Base-by-base conservation (phyloP, 1,284 basidiomycete species). In the Sanghuangporus weigelae region DNA sequence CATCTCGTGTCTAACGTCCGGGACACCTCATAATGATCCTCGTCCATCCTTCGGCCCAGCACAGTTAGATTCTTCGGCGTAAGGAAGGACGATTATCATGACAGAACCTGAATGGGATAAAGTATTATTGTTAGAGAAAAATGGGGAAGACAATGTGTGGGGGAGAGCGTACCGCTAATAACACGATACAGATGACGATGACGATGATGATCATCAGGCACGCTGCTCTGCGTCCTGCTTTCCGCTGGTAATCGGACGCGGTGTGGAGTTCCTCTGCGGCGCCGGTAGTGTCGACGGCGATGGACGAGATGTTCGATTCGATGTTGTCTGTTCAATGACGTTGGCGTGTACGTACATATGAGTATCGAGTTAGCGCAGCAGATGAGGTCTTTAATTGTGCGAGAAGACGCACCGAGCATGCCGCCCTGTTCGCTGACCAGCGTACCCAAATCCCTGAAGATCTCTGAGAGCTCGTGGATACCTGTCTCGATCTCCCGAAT, bases 401-500 rank as follows among this genome's bases (percentile, higher is more conserved):
- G 38, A 56, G 49, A 46, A 42, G 53, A 78, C 90, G 65, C 66
- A 96, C 95, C 95, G 60, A 99, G 82, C 90, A 98, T 93, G 36
- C 87, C 86, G 7, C 96, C 96, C 74, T 99, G 97, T 73, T 98
- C 94, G 68, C 89, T 87, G 1, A 99, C 95, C 50, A 99, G 84
- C 19, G 94, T 95, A 44, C 96, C 96, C 42, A 99, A 78, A 76
- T 99, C 96, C 49, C 94, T 85, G 82, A 99, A 99, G 71, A 99
- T 98, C 75, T 98, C 95, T 57, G 95, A 89, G 54, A 99, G 79
- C 74, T 99, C 96, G 71, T 98, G 95, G 60, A 99, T 98, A 6
- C 97, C 96, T 1, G 86, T 89, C 77, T 99, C 97, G 66, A 99
- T 99, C 73, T 98, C 96, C 51, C 92, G 86, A 64, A 99, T 99